A percentile compares a stretch with the other conserved stretches of the same genome.
Conservation (phyloP, 306 rosid genomes). For the Quercus parvula region DNA sequence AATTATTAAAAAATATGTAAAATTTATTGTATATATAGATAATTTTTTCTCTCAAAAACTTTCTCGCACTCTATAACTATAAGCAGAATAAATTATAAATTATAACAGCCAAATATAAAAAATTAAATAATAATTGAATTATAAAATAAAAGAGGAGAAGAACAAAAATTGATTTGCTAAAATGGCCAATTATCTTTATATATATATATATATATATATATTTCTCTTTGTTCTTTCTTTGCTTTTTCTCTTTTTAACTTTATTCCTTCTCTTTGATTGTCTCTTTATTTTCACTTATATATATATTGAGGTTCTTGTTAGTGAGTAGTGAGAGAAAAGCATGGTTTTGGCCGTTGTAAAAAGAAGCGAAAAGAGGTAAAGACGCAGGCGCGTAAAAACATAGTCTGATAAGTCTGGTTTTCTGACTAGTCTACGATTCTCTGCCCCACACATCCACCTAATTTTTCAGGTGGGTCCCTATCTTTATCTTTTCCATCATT, state of each 20-base stretch:
- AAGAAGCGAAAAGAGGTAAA: slow-evolving; percentile 13
- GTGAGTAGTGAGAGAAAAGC: slow-evolving; percentile 29
- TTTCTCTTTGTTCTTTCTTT: background rate
- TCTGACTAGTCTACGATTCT: slow-evolving; percentile 8
- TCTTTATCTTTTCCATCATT: background rate
- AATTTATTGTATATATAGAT: no score
- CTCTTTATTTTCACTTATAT: background rate
- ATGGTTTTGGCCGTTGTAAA: slow-evolving; percentile 29
- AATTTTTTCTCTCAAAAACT: no score
- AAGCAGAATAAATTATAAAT: no score
- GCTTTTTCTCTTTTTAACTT: slow-evolving; percentile 11
- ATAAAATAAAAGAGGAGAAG: no score
- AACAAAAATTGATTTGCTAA: no score
- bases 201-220: no score
- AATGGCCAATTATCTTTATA: no score
- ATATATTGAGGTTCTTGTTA: background rate
- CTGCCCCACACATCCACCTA: background rate
- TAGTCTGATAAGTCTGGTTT: background rate
- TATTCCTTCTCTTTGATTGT: background rate
- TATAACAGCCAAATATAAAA: no score
- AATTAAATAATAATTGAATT: no score
- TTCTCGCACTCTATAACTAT: no score
- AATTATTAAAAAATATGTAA: no score
- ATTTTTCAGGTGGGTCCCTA: slow-evolving; percentile 4
- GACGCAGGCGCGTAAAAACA: background rate